These are phyloP conservation scores for Aspergillus pseudotamarii DNA, from an alignment of 2,329 filamentous ascomycete species.

Conservation along the genomic window DNA sequence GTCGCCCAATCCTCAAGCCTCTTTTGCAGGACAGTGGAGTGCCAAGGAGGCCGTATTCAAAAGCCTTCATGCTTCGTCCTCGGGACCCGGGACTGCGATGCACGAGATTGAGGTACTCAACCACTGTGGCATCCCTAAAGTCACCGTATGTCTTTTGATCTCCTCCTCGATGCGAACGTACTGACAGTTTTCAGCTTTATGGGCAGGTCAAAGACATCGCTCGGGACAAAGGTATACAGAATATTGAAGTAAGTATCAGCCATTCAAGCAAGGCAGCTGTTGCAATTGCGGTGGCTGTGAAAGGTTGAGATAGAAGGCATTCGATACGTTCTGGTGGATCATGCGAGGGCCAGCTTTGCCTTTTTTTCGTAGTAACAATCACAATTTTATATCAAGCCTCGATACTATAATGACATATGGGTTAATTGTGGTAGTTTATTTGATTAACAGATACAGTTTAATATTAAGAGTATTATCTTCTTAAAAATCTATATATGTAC, in stretches of 20 bases:
- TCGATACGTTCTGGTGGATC: neutral
- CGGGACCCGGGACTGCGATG: slow-evolving; percentile 18
- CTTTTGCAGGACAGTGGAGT: slow-evolving; percentile 63
- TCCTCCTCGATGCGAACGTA: neutral
- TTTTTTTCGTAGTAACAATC: neutral
- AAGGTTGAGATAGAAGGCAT: neutral
- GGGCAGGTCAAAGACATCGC: slow-evolving; percentile 5
- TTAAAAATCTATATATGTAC: neutral
- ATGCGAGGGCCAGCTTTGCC: neutral
- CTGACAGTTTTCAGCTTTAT: slow-evolving; percentile 6
- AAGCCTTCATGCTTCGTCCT: slow-evolving; percentile 16
- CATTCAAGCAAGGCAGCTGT: slow-evolving; percentile 4
- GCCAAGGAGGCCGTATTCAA: slow-evolving; percentile 59
- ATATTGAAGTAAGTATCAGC: slow-evolving; percentile 7
- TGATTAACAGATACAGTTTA: neutral
- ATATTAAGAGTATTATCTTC: neutral
- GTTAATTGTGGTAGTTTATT: too few species aligned
- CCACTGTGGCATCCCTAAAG: slow-evolving; percentile 12
- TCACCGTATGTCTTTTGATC: slow-evolving; percentile 9
- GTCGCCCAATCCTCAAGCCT: slow-evolving; percentile 77
- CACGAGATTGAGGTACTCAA: slow-evolving; percentile 20
- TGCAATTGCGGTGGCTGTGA: slow-evolving; percentile 7
- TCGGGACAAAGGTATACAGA: neutral
- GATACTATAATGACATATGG: neutral
- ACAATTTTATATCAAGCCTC: neutral